These are phyloP conservation scores for Bromus sterilis DNA, from an alignment of 176 grass and related monocot species.

Conservation along the genomic window DNA sequence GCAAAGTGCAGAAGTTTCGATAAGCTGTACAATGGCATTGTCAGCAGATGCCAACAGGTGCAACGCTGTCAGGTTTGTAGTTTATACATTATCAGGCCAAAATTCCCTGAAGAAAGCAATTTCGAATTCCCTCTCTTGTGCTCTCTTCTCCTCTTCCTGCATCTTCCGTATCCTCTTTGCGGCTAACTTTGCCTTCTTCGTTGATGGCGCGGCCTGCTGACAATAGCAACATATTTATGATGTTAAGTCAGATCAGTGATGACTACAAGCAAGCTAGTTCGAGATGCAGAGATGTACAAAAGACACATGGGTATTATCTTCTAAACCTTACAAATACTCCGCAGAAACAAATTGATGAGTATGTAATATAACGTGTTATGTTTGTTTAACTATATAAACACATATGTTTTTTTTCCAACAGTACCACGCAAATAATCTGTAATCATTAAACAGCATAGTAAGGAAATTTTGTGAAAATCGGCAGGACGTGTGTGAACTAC, in stretches of 20 bases:
- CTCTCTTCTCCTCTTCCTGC: conserved; percentile 76
- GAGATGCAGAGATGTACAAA: neutral
- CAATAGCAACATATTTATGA: neutral
- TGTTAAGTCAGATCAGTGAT: neutral
- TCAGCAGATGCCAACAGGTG: neutral
- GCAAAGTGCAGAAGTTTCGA: neutral
- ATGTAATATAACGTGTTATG: neutral
- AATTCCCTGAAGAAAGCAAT: conserved; percentile 88
- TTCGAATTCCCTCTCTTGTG: conserved; percentile 90
- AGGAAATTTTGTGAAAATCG: neutral
- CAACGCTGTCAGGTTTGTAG: neutral
- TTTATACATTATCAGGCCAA: conserved; percentile 94
- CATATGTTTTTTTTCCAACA: neutral
- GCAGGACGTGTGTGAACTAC: neutral
- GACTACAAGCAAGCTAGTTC: neutral
- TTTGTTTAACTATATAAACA: neutral
- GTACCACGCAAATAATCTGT: neutral
- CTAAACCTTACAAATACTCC: neutral
- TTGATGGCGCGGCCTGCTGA: conserved; percentile 11
- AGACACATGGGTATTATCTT: neutral
- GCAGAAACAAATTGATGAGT: neutral
- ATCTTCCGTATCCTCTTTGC: conserved; percentile 79
- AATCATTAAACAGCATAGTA: neutral
- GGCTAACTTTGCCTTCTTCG: conserved; percentile 42
- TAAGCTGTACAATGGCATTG: conserved; percentile 9